phyloP scores from a whole-genome alignment of 176 grass and related monocot species.

The Oropetium thomaeum region DNA sequence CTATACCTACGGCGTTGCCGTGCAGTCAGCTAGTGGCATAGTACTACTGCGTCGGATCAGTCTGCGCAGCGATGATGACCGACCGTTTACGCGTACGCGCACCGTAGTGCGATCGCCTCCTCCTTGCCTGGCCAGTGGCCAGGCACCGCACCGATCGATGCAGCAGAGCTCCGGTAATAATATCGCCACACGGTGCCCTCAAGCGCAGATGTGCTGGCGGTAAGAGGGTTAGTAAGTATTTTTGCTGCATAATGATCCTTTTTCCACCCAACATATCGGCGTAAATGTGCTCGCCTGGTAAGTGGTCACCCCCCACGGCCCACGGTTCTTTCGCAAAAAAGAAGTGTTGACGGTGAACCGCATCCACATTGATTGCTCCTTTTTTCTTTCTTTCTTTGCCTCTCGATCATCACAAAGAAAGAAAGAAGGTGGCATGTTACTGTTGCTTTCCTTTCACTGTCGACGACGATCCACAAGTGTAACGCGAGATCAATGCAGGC shows the following conservation, averaged over 20 bases:
- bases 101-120: slow-evolving; percentile 14
- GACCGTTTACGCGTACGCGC: neutral
- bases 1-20: too few relatives aligned
- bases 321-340: slow-evolving; percentile 34
- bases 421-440: slow-evolving; percentile 36
- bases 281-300: neutral
- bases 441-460: slow-evolving; percentile 25
- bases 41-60: neutral
- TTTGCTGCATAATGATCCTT: neutral
- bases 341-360: neutral
- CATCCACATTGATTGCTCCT: slow-evolving; percentile 6
- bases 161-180: neutral
- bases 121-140: neutral
- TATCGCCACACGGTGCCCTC: neutral
- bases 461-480: neutral
- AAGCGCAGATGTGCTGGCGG: neutral
- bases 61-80: neutral
- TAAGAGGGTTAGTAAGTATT: neutral
- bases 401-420: too few relatives aligned
- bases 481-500: neutral
- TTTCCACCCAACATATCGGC: neutral
- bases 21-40: neutral
- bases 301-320: too few relatives aligned
- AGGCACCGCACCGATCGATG: too few relatives aligned
- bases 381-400: neutral